These are phyloP conservation scores for Scutellaria baicalensis DNA, from an alignment of 257 asterid species.

Conservation along the genomic window DNA sequence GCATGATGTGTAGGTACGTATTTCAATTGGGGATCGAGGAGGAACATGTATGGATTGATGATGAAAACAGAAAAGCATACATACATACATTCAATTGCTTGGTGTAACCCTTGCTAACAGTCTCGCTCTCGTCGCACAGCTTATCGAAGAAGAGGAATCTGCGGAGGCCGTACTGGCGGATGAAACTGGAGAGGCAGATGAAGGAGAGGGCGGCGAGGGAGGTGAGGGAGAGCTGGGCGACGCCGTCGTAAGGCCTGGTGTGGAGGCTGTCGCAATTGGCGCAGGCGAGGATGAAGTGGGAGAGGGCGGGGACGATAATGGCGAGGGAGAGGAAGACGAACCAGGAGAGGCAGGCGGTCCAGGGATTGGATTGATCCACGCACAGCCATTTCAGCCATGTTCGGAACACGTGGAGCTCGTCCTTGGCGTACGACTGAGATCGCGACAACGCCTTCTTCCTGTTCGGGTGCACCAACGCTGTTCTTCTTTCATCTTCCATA, in stretches of 20 bases:
- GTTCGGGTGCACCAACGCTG: background rate
- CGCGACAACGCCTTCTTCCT: constrained; percentile 26
- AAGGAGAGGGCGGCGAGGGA: constrained; percentile 70
- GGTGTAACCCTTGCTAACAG: constrained; percentile 63
- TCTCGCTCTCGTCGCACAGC: constrained; percentile 87
- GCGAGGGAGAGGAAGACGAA: constrained; percentile 42
- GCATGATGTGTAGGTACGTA: too few species aligned
- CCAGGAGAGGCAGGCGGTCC: constrained; percentile 67
- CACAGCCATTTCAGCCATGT: constrained; percentile 84
- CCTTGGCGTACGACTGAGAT: constrained; percentile 50
- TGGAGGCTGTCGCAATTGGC: constrained; percentile 51
- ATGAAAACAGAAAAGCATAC: background rate
- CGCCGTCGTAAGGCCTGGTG: constrained; percentile 64
- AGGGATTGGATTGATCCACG: constrained; percentile 70
- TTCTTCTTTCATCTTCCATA: constrained; percentile 35
- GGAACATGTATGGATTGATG: too few species aligned
- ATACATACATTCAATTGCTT: constrained; percentile 55
- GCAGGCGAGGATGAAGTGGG: constrained; percentile 74
- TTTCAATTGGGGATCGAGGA: too few species aligned
- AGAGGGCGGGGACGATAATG: constrained; percentile 61
- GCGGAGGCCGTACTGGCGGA: constrained; percentile 61
- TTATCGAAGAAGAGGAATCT: constrained; percentile 77
- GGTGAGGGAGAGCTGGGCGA: constrained; percentile 87
- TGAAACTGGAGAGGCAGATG: constrained; percentile 53
- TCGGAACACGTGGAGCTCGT: constrained; percentile 59